Evolutionary conservation across 2,329 filamentous ascomycete genomes (phyloP).

Genomic region (Raffaelea ambrosiae): DNA sequence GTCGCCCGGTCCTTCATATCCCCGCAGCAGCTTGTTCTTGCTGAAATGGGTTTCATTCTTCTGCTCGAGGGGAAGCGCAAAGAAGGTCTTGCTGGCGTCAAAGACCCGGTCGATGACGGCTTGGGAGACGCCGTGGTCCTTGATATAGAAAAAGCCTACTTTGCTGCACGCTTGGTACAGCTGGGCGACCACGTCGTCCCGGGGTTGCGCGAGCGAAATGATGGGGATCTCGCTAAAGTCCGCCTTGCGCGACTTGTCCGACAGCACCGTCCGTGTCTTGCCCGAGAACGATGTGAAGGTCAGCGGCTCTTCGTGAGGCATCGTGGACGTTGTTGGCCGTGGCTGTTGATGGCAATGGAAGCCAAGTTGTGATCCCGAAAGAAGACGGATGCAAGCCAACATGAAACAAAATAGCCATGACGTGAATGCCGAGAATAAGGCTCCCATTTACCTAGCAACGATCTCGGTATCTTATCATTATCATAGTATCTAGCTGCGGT

Average conservation of each 20-base stretch:
- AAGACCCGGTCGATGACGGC: constrained; percentile 20
- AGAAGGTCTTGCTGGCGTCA: constrained; percentile 19
- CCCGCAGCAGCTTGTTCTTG: neutral
- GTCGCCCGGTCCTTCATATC: neutral
- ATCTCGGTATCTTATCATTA: too few relatives aligned
- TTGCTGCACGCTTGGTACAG: constrained; percentile 13
- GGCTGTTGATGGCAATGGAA: neutral
- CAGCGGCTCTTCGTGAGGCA: too few relatives aligned
- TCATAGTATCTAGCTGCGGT: too few relatives aligned
- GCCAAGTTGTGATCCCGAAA: too few relatives aligned
- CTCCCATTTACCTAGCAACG: too few relatives aligned
- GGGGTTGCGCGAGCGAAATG: neutral
- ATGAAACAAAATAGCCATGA: too few relatives aligned
- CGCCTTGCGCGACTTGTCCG: neutral
- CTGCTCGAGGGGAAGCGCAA: constrained; percentile 19
- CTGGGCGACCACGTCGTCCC: neutral
- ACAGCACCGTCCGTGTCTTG: neutral
- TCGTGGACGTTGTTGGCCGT: neutral
- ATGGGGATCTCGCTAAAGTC: constrained; percentile 2
- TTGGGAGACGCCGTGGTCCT: constrained; percentile 19
- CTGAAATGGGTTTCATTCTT: constrained; percentile 16
- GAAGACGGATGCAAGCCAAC: too few relatives aligned
- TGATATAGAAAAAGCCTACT: constrained; percentile 23
- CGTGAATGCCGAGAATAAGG: too few relatives aligned
- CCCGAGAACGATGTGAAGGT: neutral